phyloP scores from a whole-genome alignment of 2,329 filamentous ascomycete species.

The Aspergillus proliferans region DNA sequence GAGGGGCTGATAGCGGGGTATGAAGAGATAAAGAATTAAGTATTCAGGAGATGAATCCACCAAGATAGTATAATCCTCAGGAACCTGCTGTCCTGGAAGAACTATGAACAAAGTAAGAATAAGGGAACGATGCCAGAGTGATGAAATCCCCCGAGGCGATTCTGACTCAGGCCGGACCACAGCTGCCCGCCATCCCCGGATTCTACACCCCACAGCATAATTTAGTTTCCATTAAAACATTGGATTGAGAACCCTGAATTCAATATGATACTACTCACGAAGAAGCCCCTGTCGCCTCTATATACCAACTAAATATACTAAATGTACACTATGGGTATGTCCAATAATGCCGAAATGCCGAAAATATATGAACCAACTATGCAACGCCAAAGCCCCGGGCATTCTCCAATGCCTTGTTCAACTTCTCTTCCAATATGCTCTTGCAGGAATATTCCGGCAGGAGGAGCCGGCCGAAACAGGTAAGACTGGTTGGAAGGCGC shows the following conservation, averaged over 20 bases:
- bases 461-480: slow-evolving; percentile 84
- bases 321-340: background rate
- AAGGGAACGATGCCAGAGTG: slow-evolving; percentile 7
- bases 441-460: slow-evolving; percentile 73
- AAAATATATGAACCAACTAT: slow-evolving; percentile 26
- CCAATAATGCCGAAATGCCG: background rate
- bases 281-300: too few relatives aligned
- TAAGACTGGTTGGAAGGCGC: slow-evolving; percentile 75
- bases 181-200: too few relatives aligned
- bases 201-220: too few relatives aligned
- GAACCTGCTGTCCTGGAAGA: background rate
- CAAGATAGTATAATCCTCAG: background rate
- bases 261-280: too few relatives aligned
- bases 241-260: too few relatives aligned
- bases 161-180: slow-evolving; percentile 10
- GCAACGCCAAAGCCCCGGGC: slow-evolving; percentile 83
- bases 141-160: slow-evolving; percentile 10
- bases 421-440: slow-evolving; percentile 64
- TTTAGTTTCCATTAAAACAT: too few relatives aligned
- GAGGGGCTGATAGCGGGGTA: slow-evolving; percentile 14
- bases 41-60: background rate
- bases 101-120: slow-evolving; percentile 3
- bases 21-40: background rate
- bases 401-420: slow-evolving; percentile 83
- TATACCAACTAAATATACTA: background rate